Evolutionary conservation across 2,329 filamentous ascomycete species (phyloP).

Genomic region (Aspergillus thermomutatus): DNA sequence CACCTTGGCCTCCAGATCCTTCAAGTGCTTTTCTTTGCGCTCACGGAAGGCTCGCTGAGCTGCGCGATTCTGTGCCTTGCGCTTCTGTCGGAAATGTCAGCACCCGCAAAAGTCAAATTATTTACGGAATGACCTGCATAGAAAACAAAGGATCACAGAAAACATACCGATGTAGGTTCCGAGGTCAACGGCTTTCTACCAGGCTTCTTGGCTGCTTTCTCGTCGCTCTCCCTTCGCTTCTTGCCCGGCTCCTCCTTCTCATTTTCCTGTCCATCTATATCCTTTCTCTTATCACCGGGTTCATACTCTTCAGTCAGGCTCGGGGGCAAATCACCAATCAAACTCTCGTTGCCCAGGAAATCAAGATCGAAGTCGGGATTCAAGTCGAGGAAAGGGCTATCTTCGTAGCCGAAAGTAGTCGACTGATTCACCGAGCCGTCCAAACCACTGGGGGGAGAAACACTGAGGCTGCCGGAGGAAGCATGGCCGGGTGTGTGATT

Average conservation of each 20-base stretch:
- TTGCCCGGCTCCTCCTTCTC: slow-evolving; percentile 63
- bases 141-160: background rate
- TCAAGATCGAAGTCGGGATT: slow-evolving; percentile 77
- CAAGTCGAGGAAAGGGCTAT: slow-evolving; percentile 78
- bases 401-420: slow-evolving; percentile 49
- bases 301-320: slow-evolving; percentile 42
- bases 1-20: slow-evolving; percentile 55
- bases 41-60: slow-evolving; percentile 92
- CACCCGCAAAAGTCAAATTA: background rate
- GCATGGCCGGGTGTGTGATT: slow-evolving; percentile 36
- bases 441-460: slow-evolving; percentile 28
- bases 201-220: slow-evolving; percentile 90
- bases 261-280: slow-evolving; percentile 50
- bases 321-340: slow-evolving; percentile 73
- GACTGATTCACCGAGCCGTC: slow-evolving; percentile 35
- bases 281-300: slow-evolving; percentile 61
- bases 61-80: slow-evolving; percentile 89
- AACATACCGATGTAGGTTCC: slow-evolving; percentile 89
- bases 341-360: slow-evolving; percentile 56
- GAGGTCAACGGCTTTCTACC: slow-evolving; percentile 93
- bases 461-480: slow-evolving; percentile 43
- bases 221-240: slow-evolving; percentile 73
- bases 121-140: background rate
- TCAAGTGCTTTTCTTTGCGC: slow-evolving; percentile 77
- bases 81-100: slow-evolving; percentile 38